Conservation (phyloP, 225 moss, liverwort and hornwort genomes). For the Rhytidiadelphus loreus region DNA sequence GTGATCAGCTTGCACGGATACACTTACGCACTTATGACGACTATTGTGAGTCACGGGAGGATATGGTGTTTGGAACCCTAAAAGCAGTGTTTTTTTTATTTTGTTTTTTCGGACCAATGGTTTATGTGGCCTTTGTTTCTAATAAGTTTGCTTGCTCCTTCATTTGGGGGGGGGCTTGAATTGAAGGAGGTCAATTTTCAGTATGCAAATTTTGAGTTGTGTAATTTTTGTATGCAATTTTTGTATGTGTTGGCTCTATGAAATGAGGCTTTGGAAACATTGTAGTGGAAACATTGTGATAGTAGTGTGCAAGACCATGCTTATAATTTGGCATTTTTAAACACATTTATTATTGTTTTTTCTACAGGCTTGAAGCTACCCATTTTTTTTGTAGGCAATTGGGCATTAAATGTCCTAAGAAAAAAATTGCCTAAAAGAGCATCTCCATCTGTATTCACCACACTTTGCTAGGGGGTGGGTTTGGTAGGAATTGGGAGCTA, state of each 20-base stretch:
- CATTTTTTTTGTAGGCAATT: not conserved
- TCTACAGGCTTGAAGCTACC: too few relatives aligned
- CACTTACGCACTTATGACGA: not conserved
- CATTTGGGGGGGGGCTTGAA: not conserved
- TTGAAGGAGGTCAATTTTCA: not conserved
- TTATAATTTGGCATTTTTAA: not conserved
- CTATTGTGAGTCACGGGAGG: not conserved
- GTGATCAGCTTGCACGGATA: not conserved
- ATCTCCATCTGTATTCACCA: too few relatives aligned
- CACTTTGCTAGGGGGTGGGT: too few relatives aligned
- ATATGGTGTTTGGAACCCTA: not conserved
- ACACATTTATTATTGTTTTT: not conserved
- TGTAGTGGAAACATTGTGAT: not conserved
- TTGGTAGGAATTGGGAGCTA: too few relatives aligned
- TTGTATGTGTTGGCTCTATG: not conserved
- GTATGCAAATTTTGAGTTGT: too few relatives aligned
- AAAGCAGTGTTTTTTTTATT: not conserved
- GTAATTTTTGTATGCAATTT: too few relatives aligned
- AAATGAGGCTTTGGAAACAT: not conserved
- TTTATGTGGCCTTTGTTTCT: not conserved
- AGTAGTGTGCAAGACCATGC: rapidly evolving
- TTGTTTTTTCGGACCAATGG: not conserved
- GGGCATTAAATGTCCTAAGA: not conserved
- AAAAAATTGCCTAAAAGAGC: not conserved
- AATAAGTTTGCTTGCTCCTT: not conserved